phyloP scores from a whole-genome alignment of 2,329 filamentous ascomycete species.

The Sporothrix luriei region DNA sequence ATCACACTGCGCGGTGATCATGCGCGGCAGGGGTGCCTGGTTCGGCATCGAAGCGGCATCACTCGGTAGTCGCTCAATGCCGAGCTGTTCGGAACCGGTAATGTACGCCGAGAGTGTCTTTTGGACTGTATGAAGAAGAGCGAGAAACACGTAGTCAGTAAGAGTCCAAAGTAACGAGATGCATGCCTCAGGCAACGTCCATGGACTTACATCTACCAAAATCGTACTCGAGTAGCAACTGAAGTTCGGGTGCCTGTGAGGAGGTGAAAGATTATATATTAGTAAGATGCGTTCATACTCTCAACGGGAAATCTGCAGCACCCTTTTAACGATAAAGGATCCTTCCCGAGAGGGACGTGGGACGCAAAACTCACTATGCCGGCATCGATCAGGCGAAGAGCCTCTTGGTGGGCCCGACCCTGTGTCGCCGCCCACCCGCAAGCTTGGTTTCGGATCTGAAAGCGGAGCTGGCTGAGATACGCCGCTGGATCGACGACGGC shows the following conservation, averaged over 20 bases:
- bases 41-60: conserved; percentile 19
- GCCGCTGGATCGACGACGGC: conserved; percentile 27
- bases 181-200: not conserved
- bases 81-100: conserved; percentile 15
- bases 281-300: not conserved
- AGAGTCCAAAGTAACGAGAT: not conserved
- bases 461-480: conserved; percentile 19
- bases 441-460: not conserved
- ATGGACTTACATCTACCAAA: conserved; percentile 33
- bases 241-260: conserved; percentile 32
- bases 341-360: not conserved
- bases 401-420: conserved; percentile 33
- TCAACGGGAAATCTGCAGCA: not conserved
- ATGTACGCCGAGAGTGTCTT: conserved; percentile 33
- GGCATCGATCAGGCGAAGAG: conserved; percentile 29
- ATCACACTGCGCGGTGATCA: conserved; percentile 36
- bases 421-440: conserved; percentile 26
- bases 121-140: conserved; percentile 28
- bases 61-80: conserved; percentile 27
- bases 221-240: conserved; percentile 34
- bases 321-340: no score
- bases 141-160: not conserved
- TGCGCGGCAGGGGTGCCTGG: conserved; percentile 32
- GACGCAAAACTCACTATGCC: conserved; percentile 26
- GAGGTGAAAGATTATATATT: not conserved